Base-by-base conservation (phyloP, 228 moss, liverwort and hornwort genomes). In the Sphagnum magellanicum region DNA sequence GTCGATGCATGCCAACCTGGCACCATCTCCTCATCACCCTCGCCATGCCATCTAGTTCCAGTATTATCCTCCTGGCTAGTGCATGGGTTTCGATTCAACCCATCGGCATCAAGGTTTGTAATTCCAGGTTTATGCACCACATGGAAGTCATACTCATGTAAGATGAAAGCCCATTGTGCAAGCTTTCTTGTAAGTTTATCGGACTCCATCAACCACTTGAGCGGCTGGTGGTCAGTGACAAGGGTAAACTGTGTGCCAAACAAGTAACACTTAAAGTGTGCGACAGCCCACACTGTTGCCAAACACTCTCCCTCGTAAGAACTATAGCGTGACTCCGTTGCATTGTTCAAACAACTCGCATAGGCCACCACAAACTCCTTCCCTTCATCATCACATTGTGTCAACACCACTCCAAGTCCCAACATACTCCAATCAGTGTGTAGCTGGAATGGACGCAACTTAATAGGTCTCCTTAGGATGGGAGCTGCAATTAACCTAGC, bases 81-180 rank as follows among this genome's bases (percentile, higher is more conserved):
- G 48, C 17, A 63, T 48, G 5, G 58, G 59, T 69, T 69, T 4
- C 55, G 4, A 58, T 6, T 55, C n/a, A 69, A 5, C 1, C 55
- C 55, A 6, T 69, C 0, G 5, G 55, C 69, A 69, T 59, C 59
- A 15, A 15, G 13, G 48, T 69, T 55, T 14, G 32, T 4, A 12
- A 69, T 4, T 58, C 58, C 4, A 5, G 55, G 50, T 32, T 0
- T 3, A 17, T 69, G 69, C 5, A n/a, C 46, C 5, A 69, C 55
- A 0, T 69, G n/a, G 46, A 69, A 69, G 5, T 57, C 7, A 47
- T 58, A 69, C n/a, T 69, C 53, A 17, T 69, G 58, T 6, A 69
- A 52, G 46, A 57, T 69, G 0, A 69, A 1, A 9, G 68, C 57
- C 68, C 68, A 69, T 16, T 5, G n/a, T 55, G 32, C 53, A 58